phyloP scores from a whole-genome alignment of 257 asterid genomes.

The Scutellaria minor region DNA sequence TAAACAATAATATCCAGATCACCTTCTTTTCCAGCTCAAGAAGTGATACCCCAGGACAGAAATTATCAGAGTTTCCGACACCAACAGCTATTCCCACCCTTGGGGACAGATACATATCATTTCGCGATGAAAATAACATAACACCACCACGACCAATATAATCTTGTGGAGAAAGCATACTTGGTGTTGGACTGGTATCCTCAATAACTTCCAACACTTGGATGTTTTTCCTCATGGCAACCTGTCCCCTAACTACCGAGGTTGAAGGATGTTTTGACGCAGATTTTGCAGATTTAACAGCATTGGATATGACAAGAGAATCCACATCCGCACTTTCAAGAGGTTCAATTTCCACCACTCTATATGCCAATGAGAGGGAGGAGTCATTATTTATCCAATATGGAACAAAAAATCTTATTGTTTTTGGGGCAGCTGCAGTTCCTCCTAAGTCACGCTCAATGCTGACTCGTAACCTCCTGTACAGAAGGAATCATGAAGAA shows the following conservation, averaged over 20 bases:
- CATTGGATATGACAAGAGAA: constrained; percentile 55
- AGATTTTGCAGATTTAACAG: constrained; percentile 77
- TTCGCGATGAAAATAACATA: constrained; percentile 85
- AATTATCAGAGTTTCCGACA: constrained; percentile 72
- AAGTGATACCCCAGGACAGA: constrained; percentile 86
- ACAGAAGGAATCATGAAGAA: constrained; percentile 30
- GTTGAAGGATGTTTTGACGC: constrained; percentile 64
- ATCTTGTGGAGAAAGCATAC: constrained; percentile 99
- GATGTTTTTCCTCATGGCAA: constrained; percentile 61
- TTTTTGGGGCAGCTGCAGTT: constrained; percentile 90
- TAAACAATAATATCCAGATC: constrained; percentile 30
- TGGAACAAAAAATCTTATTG: constrained; percentile 94
- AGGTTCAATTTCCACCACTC: constrained; percentile 94
- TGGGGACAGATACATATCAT: constrained; percentile 88
- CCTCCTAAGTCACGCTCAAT: constrained; percentile 97
- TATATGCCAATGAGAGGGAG: constrained; percentile 77
- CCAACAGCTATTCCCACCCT: constrained; percentile 97
- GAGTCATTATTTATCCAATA: constrained; percentile 91
- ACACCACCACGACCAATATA: constrained; percentile 95
- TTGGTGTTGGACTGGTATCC: constrained; percentile 88
- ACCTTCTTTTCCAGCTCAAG: constrained; percentile 99
- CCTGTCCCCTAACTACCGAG: constrained; percentile 56
- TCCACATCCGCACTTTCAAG: constrained; percentile 69
- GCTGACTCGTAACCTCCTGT: constrained; percentile 94
- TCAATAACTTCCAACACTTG: constrained; percentile 90